Conservation (phyloP, 208 protist species). For the Acanthamoeba royreba region DNA sequence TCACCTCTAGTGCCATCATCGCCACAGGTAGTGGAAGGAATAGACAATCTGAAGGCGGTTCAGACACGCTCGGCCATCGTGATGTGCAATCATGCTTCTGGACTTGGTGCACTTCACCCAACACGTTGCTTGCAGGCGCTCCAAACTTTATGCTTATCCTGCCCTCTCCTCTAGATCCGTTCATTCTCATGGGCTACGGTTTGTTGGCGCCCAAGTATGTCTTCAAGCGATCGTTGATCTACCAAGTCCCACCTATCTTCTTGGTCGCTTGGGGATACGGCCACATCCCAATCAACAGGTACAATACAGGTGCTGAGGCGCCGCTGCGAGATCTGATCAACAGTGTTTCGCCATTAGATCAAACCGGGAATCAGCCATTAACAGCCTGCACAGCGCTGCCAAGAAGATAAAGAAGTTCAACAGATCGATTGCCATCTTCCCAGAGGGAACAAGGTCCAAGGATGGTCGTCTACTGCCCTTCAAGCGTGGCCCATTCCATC, state of each 20-base stretch:
- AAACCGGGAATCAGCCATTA: background rate
- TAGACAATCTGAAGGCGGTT: background rate
- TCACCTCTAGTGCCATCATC: background rate
- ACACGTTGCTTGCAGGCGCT: background rate
- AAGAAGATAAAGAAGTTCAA: background rate
- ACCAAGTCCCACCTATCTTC: background rate
- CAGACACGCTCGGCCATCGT: background rate
- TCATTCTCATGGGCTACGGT: background rate
- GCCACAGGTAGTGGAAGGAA: background rate
- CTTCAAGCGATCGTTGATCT: background rate
- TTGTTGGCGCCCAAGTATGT: background rate
- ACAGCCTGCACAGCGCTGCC: background rate
- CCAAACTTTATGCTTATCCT: background rate
- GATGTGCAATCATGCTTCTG: background rate
- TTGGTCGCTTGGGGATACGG: background rate
- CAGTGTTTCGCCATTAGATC: no score
- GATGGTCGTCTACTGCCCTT: background rate
- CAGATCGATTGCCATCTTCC: background rate
- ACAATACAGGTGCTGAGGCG: no score
- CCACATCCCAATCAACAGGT: background rate
- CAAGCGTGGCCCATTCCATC: background rate
- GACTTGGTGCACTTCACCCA: background rate
- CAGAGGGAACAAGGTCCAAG: background rate
- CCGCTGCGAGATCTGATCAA: no score
- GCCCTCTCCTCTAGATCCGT: background rate